These are phyloP conservation scores for Sporodiniella umbellata DNA, from an alignment of 371 early-diverging fungal species.

Conservation along the genomic window DNA sequence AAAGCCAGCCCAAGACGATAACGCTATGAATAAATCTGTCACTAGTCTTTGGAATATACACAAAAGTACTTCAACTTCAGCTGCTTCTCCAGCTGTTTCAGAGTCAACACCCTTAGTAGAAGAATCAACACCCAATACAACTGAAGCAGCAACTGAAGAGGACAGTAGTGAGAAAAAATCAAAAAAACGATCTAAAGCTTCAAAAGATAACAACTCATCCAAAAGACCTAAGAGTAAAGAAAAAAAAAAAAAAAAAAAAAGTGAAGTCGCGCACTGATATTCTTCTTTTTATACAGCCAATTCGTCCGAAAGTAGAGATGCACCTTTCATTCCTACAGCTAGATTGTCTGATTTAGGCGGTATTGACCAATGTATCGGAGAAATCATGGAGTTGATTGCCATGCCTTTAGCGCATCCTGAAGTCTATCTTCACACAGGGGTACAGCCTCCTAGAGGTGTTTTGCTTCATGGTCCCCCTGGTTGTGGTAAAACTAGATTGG, in stretches of 20 bases:
- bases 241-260: background rate
- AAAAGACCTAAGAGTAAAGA: constrained; percentile 33
- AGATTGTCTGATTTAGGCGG: constrained; percentile 86
- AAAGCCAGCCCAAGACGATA: constrained; percentile 54
- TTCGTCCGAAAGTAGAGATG: constrained; percentile 31
- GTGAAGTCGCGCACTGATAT: background rate
- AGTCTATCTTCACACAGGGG: constrained; percentile 93
- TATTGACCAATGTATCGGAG: constrained; percentile 85
- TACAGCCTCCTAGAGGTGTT: constrained; percentile 94
- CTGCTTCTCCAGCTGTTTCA: background rate
- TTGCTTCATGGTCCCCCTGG: constrained; percentile 99
- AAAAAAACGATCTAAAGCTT: constrained; percentile 43
- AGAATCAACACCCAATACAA: background rate
- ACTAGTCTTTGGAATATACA: constrained; percentile 64
- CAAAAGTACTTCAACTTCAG: constrained; percentile 19
- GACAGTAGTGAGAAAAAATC: constrained; percentile 16
- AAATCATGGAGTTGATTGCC: constrained; percentile 94
- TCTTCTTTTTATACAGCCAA: constrained; percentile 12
- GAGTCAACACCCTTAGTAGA: background rate
- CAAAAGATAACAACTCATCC: constrained; percentile 13
- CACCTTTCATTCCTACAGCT: constrained; percentile 59
- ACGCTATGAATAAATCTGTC: constrained; percentile 74
- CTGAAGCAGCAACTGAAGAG: background rate
- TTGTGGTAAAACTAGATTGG: constrained; percentile 98
- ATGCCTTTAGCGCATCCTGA: constrained; percentile 97